Evolutionary conservation across 108 stramenopile genomes (phyloP), one percentile per base, ranked within the genome.

Genomic region (Chaetoceros tenuissimus): DNA sequence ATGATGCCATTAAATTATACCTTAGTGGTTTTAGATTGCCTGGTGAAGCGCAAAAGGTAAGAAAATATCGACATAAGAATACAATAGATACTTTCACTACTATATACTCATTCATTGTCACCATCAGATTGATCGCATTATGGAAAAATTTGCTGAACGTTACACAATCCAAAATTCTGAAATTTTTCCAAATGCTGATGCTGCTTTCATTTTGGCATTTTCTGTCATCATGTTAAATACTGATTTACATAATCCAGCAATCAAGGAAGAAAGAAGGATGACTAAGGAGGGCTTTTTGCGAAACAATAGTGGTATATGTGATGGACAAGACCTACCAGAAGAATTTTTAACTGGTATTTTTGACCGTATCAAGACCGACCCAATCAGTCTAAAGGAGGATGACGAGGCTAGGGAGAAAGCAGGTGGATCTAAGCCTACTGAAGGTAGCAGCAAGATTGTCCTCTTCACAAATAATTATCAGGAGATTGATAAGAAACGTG

Each of bases 151-250:
- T 71, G 96, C 98, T 18, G 98, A 94, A 67, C 75, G 89, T 5
- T 99, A 89, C 71, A 92, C 78, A 28, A 68, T 72, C 40, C 92
- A 95, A 60, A 95, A 95, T 68, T 71, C 78, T 3, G 63, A 54
- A 26, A 82, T 80, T 10, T 98, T 99, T 62, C 94, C 98, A 3
- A 78, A 73, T 22, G 94, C 97, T 5, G 98, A 99, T 68, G 83
- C 84, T 29, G 98, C 97, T 0, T 99, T 97, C 63, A 94, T 99
- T 30, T 87, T 99, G 18, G 91, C 96, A 20, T 99, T 97, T 85
- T 92, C 93, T 7, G 88, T 97, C 57, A 99, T 99, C 75, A 99
- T 99, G 98, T 80, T 99, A 53, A 94, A 97, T 59, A 99, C 98
- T 18, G 96, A 97, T 63, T 74, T 97, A 3, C 98, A 99, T 80